Conservation (phyloP, 352 stramenopile genomes). For the Phytophthora crassamura region DNA sequence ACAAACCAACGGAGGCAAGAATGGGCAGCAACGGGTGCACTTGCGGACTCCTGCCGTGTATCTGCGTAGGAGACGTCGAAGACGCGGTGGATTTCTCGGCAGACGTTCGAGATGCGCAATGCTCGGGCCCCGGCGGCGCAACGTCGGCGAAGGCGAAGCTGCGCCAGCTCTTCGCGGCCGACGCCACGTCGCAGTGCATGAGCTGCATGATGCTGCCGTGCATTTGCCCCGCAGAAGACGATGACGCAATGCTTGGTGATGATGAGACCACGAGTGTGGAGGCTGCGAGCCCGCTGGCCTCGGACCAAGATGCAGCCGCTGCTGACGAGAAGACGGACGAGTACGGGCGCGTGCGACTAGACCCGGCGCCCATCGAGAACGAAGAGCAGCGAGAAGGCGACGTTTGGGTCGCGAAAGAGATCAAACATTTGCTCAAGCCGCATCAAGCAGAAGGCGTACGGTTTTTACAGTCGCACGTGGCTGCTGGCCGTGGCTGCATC, state of each 20-base stretch:
- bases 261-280: slow-evolving; percentile 58
- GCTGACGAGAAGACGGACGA: slow-evolving; percentile 48
- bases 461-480: slow-evolving; percentile 72
- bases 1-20: slow-evolving; percentile 5
- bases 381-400: slow-evolving; percentile 18
- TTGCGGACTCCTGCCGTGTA: slow-evolving; percentile 75
- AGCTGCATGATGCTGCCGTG: slow-evolving; percentile 83
- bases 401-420: slow-evolving; percentile 76
- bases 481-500: slow-evolving; percentile 74
- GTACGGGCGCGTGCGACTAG: slow-evolving; percentile 63
- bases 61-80: slow-evolving; percentile 63
- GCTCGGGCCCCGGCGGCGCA: background rate
- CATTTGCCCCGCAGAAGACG: slow-evolving; percentile 76
- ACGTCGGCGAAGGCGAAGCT: slow-evolving; percentile 43
- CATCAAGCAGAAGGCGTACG: slow-evolving; percentile 79
- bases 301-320: slow-evolving; percentile 24
- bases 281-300: slow-evolving; percentile 42
- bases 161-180: slow-evolving; percentile 57
- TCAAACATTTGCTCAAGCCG: slow-evolving; percentile 79
- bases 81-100: slow-evolving; percentile 31
- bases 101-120: background rate
- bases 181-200: slow-evolving; percentile 66
- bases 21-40: slow-evolving; percentile 45
- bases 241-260: slow-evolving; percentile 28
- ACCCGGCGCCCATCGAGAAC: slow-evolving; percentile 3